Conservation (phyloP, 2,329 filamentous ascomycete genomes). For the Cercospora janseana region DNA sequence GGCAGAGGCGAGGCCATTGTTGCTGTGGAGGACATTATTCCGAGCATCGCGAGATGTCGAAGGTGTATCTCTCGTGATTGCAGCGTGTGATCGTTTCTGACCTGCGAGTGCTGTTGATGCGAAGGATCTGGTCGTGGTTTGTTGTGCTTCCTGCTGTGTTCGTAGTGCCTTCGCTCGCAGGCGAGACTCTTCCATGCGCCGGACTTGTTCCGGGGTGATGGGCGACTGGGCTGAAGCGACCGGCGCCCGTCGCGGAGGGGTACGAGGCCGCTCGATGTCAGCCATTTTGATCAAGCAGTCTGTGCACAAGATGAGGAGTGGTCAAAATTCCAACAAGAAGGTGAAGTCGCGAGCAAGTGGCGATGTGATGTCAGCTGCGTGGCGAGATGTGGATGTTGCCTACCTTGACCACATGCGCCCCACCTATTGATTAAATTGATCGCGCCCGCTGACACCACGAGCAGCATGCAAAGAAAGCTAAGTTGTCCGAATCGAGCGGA, state of each 20-base stretch:
- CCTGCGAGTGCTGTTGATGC: constrained; percentile 46
- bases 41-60: constrained; percentile 67
- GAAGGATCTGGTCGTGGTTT: constrained; percentile 23
- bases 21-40: constrained; percentile 40
- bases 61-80: constrained; percentile 54
- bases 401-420: too few relatives aligned
- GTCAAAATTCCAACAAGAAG: not conserved
- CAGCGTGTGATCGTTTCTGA: constrained; percentile 69
- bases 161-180: constrained; percentile 85
- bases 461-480: too few relatives aligned
- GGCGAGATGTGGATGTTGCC: too few relatives aligned
- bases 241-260: constrained; percentile 47
- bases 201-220: constrained; percentile 61
- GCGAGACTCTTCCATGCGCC: constrained; percentile 73
- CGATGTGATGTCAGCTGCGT: too few relatives aligned
- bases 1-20: constrained; percentile 37
- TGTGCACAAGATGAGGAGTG: not conserved
- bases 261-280: constrained; percentile 44
- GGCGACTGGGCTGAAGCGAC: constrained; percentile 45
- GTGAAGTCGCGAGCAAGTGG: too few relatives aligned
- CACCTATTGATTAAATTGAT: too few relatives aligned
- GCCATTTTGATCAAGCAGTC: constrained; percentile 29
- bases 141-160: constrained; percentile 66
- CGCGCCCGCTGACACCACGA: too few relatives aligned
- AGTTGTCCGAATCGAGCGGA: too few relatives aligned